Conservation (phyloP, 768 basidiomycete genomes). For the Daedaleopsis sinensis region DNA sequence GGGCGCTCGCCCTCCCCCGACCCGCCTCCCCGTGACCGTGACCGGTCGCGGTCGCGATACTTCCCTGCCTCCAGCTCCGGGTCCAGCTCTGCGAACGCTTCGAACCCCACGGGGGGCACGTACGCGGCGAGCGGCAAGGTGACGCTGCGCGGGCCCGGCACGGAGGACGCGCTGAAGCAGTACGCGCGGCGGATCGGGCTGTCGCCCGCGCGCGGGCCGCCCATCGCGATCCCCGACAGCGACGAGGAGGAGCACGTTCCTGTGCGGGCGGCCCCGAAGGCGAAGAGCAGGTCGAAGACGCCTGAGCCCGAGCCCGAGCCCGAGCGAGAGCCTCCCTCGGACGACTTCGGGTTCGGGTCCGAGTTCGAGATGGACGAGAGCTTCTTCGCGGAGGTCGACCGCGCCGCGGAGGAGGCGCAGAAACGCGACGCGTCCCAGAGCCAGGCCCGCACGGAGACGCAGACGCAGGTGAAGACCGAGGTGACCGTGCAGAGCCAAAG, state of each 20-base stretch:
- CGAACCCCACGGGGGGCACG: too few species aligned
- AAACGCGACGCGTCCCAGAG: background rate
- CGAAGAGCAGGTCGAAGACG: constrained; percentile 6
- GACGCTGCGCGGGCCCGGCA: constrained; percentile 7
- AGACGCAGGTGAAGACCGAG: constrained; percentile 14
- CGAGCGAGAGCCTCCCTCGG: constrained; percentile 8
- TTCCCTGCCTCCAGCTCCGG: constrained; percentile 4
- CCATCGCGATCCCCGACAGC: constrained; percentile 33
- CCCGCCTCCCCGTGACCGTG: constrained; percentile 20
- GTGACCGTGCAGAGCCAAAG: constrained; percentile 5
- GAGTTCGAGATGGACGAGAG: constrained; percentile 41
- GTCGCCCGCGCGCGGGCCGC: constrained; percentile 24
- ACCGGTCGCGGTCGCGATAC: constrained; percentile 22
- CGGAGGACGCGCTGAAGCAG: constrained; percentile 27
- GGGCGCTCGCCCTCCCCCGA: constrained; percentile 21
- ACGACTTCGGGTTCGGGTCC: constrained; percentile 22
- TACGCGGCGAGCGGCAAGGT: constrained; percentile 10
- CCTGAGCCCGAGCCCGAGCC: background rate
- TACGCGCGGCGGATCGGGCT: constrained; percentile 33
- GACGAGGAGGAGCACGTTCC: constrained; percentile 22
- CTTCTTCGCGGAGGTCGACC: constrained; percentile 44
- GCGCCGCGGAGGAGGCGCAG: constrained; percentile 34
- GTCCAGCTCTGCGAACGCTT: too few species aligned
- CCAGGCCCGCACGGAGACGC: background rate
- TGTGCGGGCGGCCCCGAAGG: background rate